These are phyloP conservation scores for Antrodiella citrinella DNA, from an alignment of 768 basidiomycete species.

Conservation along the genomic window DNA sequence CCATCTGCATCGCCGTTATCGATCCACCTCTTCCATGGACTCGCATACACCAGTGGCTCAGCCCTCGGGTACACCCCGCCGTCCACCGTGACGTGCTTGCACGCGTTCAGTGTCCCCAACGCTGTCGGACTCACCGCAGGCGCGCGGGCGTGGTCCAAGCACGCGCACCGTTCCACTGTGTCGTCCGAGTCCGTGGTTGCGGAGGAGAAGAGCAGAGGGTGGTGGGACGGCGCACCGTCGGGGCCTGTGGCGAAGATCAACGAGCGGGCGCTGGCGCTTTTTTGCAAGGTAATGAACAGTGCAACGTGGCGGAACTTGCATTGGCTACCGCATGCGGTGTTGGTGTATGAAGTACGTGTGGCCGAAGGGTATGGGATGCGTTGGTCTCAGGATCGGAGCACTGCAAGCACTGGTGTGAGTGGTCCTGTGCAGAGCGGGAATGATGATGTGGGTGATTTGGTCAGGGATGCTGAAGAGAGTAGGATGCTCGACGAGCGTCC, in stretches of 20 bases:
- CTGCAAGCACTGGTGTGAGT: constrained; percentile 3
- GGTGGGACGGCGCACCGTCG: constrained; percentile 51
- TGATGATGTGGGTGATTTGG: constrained; percentile 7
- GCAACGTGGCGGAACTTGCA: constrained; percentile 60
- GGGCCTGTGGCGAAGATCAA: constrained; percentile 49
- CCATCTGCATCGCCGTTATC: constrained; percentile 24
- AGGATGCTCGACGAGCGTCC: constrained; percentile 13
- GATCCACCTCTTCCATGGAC: constrained; percentile 38
- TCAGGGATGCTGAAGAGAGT: not conserved
- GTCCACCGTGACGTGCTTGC: constrained; percentile 37
- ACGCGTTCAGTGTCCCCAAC: constrained; percentile 44
- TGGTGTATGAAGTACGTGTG: constrained; percentile 57
- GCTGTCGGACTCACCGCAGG: constrained; percentile 47
- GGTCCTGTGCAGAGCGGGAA: constrained; percentile 5
- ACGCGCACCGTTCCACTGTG: constrained; percentile 36
- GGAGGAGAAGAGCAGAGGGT: constrained; percentile 23
- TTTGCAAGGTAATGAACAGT: constrained; percentile 42
- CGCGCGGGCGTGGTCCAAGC: constrained; percentile 61
- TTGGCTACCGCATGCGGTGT: constrained; percentile 52
- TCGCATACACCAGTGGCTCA: constrained; percentile 55
- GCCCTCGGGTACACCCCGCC: constrained; percentile 48
- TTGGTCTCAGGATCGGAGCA: constrained; percentile 45
- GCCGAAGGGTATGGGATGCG: constrained; percentile 60
- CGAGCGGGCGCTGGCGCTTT: constrained; percentile 39
- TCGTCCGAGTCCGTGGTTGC: constrained; percentile 6